Evolutionary conservation across 2,329 filamentous ascomycete genomes (phyloP).

Genomic region (Colletotrichum shisoi): DNA sequence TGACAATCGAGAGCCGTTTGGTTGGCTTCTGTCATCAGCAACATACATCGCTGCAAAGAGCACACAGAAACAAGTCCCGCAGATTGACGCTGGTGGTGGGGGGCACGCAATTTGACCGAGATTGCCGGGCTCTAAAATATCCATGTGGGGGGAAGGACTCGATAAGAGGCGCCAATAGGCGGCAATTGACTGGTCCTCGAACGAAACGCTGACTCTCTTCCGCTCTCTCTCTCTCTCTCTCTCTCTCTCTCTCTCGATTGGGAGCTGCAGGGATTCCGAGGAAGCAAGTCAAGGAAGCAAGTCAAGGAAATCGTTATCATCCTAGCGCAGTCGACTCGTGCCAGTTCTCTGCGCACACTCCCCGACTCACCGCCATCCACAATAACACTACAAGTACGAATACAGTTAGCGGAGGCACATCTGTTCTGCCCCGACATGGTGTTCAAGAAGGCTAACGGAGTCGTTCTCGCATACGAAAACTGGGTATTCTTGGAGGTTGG

Average conservation of each 20-base stretch:
- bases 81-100: constrained; percentile 24
- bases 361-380: constrained; percentile 37
- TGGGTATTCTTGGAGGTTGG: constrained; percentile 5
- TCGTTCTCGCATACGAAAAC: constrained; percentile 10
- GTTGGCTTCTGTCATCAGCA: constrained; percentile 34
- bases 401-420: constrained; percentile 17
- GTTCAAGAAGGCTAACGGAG: constrained; percentile 33
- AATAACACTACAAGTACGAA: constrained; percentile 15
- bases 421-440: constrained; percentile 6
- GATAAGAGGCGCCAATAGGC: constrained; percentile 35
- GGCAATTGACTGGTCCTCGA: constrained; percentile 18
- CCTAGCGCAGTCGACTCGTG: constrained; percentile 32
- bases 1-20: constrained; percentile 30
- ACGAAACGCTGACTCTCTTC: constrained; percentile 31
- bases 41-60: neutral
- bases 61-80: constrained; percentile 30
- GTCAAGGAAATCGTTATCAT: constrained; percentile 24
- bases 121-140: constrained; percentile 39
- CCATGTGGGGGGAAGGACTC: constrained; percentile 28
- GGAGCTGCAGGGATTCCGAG: constrained; percentile 33
- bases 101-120: constrained; percentile 38
- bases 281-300: constrained; percentile 34
- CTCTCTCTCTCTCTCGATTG: constrained; percentile 12
- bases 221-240: constrained; percentile 2
- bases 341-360: constrained; percentile 24